Conservation (phyloP, 2,329 filamentous ascomycete species). For the Aureobasidium leucospermi region DNA sequence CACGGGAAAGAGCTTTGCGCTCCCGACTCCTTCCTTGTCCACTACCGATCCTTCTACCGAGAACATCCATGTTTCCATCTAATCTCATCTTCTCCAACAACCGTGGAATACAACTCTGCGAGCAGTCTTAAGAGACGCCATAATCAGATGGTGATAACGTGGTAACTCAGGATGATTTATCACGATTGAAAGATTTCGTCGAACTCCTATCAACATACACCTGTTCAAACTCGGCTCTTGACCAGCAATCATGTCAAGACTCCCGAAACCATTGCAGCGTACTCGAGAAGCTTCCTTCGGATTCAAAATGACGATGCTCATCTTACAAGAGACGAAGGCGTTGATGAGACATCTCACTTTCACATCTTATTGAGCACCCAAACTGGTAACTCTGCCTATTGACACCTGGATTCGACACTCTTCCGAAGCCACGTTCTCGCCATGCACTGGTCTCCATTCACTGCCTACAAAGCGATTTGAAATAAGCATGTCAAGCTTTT, state of each 20-base stretch:
- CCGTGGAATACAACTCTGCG: too few relatives aligned
- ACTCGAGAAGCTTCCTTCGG: too few relatives aligned
- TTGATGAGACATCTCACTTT: neutral
- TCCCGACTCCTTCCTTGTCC: neutral
- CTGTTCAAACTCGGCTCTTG: neutral
- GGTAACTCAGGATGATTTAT: too few relatives aligned
- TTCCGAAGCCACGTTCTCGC: neutral
- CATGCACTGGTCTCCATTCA: neutral
- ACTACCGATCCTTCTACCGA: neutral
- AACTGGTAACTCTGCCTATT: slow-evolving; percentile 16
- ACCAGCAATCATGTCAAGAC: neutral
- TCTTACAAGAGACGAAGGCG: neutral
- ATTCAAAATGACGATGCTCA: neutral
- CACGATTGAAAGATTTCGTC: too few relatives aligned
- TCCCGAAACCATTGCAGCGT: neutral
- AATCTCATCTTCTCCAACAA: neutral
- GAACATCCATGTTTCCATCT: neutral
- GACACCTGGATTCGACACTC: slow-evolving; percentile 16
- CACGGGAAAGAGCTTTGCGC: neutral
- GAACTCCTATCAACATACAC: too few relatives aligned
- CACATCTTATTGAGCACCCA: slow-evolving; percentile 19
- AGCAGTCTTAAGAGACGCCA: too few relatives aligned
- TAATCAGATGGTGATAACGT: too few relatives aligned
- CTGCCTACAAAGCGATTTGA: neutral
- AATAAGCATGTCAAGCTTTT: neutral